Percentiles rank a stretch among this genome's conserved stretches.
phyloP scores from a whole-genome alignment of 345 rosid species.

The Eucalyptus curtisii region DNA sequence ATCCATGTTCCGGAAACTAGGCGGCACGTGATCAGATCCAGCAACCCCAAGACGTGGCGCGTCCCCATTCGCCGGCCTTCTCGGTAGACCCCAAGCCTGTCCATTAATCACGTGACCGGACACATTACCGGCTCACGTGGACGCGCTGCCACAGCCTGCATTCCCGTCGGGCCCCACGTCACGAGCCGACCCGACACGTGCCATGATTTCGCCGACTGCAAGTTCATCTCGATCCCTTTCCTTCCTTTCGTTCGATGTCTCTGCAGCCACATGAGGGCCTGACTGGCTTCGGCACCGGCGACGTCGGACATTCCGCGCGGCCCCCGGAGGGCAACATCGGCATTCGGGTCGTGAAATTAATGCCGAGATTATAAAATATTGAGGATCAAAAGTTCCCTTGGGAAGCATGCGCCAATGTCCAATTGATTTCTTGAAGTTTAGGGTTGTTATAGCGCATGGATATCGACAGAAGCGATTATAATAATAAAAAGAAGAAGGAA shows the following conservation, averaged over 20 bases:
- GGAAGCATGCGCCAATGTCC: background rate
- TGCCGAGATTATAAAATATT: background rate
- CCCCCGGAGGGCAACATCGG: background rate
- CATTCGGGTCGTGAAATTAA: background rate
- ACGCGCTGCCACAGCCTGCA: background rate
- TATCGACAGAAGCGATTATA: background rate
- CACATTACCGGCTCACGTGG: conserved; percentile 40
- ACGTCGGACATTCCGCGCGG: background rate
- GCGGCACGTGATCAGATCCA: conserved; percentile 16
- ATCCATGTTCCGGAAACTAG: background rate
- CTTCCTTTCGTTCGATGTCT: background rate
- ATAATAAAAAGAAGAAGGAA: background rate
- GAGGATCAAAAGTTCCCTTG: background rate
- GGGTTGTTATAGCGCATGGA: background rate
- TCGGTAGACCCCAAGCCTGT: background rate
- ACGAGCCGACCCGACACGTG: conserved; percentile 32
- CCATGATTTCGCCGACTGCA: background rate
- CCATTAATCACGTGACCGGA: conserved; percentile 16
- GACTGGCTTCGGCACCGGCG: background rate
- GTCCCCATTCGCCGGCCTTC: background rate
- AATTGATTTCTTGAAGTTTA: background rate
- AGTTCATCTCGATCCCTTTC: background rate
- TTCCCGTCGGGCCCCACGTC: conserved; percentile 21
- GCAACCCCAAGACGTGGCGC: conserved; percentile 4
- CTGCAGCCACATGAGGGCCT: background rate